Percentiles rank a stretch among this genome's conserved stretches.
These are phyloP conservation scores for Volvariella surrecta DNA, from an alignment of 1,284 basidiomycete species.

Conservation along the genomic window DNA sequence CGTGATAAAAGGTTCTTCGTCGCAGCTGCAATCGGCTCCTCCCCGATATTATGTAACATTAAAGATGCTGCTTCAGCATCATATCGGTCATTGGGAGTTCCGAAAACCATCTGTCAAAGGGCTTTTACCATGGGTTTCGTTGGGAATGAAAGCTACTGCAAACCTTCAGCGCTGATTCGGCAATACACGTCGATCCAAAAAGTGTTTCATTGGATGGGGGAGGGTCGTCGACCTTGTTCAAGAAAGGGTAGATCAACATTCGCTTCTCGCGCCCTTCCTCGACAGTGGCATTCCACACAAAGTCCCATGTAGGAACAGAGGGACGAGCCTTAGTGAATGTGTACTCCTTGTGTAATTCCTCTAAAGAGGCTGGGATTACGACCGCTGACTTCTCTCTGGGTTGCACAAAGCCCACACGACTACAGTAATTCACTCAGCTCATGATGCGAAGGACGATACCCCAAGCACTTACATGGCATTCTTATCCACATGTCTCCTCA, in stretches of 20 bases:
- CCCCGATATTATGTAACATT: constrained; percentile 48
- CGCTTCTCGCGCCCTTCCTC: constrained; percentile 73
- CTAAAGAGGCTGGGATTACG: constrained; percentile 38
- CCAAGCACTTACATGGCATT: constrained; percentile 59
- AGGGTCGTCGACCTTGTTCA: constrained; percentile 33
- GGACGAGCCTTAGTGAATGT: constrained; percentile 38
- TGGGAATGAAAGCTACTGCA: constrained; percentile 1
- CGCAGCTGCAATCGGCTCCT: constrained; percentile 41
- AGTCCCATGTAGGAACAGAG: constrained; percentile 51
- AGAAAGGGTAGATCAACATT: constrained; percentile 49
- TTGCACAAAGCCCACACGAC: constrained; percentile 51
- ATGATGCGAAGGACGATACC: constrained; percentile 1
- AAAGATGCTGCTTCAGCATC: constrained; percentile 44
- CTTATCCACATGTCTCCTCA: constrained; percentile 79
- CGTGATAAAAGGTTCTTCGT: constrained; percentile 51
- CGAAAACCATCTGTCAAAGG: constrained; percentile 61
- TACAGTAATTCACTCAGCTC: constrained; percentile 13
- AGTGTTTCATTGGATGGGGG: constrained; percentile 20
- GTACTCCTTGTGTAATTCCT: constrained; percentile 36
- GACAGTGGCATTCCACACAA: constrained; percentile 59
- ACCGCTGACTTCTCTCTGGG: constrained; percentile 26
- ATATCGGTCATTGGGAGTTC: constrained; percentile 62
- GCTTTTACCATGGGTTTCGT: constrained; percentile 7
- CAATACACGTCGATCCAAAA: constrained; percentile 37
- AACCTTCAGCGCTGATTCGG: constrained; percentile 69